These are phyloP conservation scores for Exophiala xenobiotica DNA, from an alignment of 2,329 filamentous ascomycete genomes.

Conservation along the genomic window DNA sequence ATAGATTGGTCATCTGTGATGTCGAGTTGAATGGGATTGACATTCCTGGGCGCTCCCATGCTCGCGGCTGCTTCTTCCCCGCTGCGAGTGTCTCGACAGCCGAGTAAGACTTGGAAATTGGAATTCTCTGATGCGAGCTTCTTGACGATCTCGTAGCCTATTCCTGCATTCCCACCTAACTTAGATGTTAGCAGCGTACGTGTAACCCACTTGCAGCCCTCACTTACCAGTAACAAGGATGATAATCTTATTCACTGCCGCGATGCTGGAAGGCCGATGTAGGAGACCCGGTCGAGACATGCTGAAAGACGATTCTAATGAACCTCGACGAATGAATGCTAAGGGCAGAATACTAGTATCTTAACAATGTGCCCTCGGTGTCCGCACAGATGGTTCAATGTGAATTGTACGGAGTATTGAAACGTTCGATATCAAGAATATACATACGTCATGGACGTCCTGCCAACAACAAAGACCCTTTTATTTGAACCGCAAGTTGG, in stretches of 20 bases:
- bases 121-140: conserved; percentile 35
- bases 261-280: conserved; percentile 22
- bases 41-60: conserved; percentile 29
- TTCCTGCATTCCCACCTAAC: conserved; percentile 14
- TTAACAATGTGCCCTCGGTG: too few relatives aligned
- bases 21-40: conserved; percentile 37
- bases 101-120: conserved; percentile 34
- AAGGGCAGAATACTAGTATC: too few relatives aligned
- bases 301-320: too few relatives aligned
- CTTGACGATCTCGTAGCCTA: conserved; percentile 31
- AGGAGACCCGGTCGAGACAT: conserved; percentile 27
- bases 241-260: conserved; percentile 25
- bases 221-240: conserved; percentile 26
- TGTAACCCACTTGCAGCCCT: conserved; percentile 1
- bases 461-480: too few relatives aligned
- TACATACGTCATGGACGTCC: too few relatives aligned
- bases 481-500: too few relatives aligned
- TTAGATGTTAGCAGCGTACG: background rate
- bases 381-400: too few relatives aligned
- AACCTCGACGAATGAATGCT: too few relatives aligned
- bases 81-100: conserved; percentile 38
- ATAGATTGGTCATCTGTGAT: conserved; percentile 37
- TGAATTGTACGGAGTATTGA: too few relatives aligned
- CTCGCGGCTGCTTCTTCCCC: conserved; percentile 35
- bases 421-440: too few relatives aligned